Percentiles rank a stretch among this genome's conserved stretches.
These are phyloP conservation scores for Fraxinus sp. DNA, from an alignment of 305 asterid genomes.

Conservation along the genomic window DNA sequence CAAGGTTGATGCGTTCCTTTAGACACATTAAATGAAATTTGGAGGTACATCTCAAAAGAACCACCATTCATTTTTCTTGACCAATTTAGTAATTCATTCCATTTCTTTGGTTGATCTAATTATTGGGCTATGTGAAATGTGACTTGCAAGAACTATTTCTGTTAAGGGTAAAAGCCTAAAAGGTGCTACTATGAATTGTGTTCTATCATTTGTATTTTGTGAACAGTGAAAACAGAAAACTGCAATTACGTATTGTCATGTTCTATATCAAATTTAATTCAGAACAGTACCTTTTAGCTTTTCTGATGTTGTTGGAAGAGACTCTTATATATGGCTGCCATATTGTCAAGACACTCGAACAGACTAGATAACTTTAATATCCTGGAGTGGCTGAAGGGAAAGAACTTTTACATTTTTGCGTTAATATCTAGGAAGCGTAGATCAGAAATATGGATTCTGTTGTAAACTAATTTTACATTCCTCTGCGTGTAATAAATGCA, in stretches of 20 bases:
- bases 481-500: background rate
- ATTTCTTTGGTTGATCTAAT: background rate
- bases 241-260: background rate
- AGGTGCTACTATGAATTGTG: background rate
- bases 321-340: background rate
- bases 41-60: background rate
- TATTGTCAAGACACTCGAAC: background rate
- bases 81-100: background rate
- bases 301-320: background rate
- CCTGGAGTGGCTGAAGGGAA: background rate
- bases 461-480: background rate
- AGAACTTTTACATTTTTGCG: background rate
- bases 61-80: background rate
- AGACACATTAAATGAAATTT: background rate
- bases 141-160: background rate
- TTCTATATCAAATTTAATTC: background rate
- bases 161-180: background rate
- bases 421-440: background rate
- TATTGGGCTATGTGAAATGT: background rate
- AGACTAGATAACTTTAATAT: background rate
- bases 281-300: background rate
- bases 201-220: background rate
- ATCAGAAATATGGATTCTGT: background rate
- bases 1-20: background rate
- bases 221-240: background rate